These are phyloP conservation scores for Micractinium conductrix DNA, from an alignment of 139 green algal species.

Conservation along the genomic window DNA sequence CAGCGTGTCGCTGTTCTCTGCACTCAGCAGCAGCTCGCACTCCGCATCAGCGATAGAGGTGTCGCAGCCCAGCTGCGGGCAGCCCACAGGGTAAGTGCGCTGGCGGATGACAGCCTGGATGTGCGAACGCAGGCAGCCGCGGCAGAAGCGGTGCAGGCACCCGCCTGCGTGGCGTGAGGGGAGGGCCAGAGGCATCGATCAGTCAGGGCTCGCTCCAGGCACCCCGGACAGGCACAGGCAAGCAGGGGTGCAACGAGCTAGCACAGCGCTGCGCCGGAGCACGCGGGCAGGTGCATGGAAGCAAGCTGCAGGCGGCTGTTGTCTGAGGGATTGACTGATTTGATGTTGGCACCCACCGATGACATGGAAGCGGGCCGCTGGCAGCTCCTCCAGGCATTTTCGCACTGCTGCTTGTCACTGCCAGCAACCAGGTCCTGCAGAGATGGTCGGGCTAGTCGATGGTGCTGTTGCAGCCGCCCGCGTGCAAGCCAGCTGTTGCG, in stretches of 20 bases:
- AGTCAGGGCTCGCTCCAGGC: background rate
- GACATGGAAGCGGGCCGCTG: background rate
- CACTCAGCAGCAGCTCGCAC: constrained; percentile 27
- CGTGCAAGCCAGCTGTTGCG: too few species aligned
- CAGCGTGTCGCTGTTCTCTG: background rate
- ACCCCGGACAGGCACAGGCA: background rate
- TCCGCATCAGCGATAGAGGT: constrained; percentile 5
- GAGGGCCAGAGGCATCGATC: background rate
- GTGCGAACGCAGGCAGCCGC: constrained; percentile 50
- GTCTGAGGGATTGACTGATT: too few species aligned
- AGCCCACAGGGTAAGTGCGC: constrained; percentile 44
- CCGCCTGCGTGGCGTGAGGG: background rate
- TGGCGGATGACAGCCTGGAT: constrained; percentile 21
- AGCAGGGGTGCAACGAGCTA: background rate
- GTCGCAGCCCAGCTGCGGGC: constrained; percentile 16
- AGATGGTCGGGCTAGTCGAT: too few species aligned
- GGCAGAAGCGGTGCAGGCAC: constrained; percentile 52
- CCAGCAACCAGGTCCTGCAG: too few species aligned
- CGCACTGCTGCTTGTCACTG: too few species aligned
- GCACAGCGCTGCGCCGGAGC: too few species aligned
- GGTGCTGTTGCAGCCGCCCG: too few species aligned
- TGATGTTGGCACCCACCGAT: too few species aligned
- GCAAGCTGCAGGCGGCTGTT: background rate
- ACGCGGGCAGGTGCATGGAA: too few species aligned
- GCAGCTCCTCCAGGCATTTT: background rate